Evolutionary conservation across 345 rosid species (phyloP).

Genomic region (Nephelium lappaceum): DNA sequence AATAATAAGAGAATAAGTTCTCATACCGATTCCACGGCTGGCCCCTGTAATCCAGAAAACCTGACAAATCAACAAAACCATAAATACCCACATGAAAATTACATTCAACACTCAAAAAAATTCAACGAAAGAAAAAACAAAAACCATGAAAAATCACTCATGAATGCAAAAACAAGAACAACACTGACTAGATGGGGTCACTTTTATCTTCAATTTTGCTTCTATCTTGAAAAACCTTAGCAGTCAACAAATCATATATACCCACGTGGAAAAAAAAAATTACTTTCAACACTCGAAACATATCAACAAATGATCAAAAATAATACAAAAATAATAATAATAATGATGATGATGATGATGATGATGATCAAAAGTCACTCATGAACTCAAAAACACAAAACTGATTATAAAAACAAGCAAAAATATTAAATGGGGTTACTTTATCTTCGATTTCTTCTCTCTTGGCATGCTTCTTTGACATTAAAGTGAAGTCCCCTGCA

Average conservation of each 20-base stretch:
- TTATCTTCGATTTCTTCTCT: constrained; percentile 79
- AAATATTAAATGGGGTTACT: constrained; percentile 31
- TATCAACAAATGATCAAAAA: background rate
- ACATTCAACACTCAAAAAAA: background rate
- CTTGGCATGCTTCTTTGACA: constrained; percentile 70
- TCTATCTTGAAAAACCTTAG: constrained; percentile 44
- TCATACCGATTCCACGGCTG: constrained; percentile 91
- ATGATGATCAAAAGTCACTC: background rate
- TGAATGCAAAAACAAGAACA: background rate
- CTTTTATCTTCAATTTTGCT: constrained; percentile 83
- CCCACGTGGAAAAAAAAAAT: background rate
- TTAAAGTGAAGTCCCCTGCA: constrained; percentile 75
- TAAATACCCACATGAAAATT: background rate
- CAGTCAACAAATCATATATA: constrained; percentile 5
- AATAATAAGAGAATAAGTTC: background rate
- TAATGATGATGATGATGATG: too few relatives aligned
- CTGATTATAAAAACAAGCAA: background rate
- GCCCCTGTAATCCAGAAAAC: constrained; percentile 97
- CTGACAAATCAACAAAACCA: constrained; percentile 34
- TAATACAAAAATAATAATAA: background rate
- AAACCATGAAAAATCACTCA: background rate
- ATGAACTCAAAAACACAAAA: background rate
- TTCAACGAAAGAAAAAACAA: background rate
- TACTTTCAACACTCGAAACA: background rate
- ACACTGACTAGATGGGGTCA: constrained; percentile 3